A percentile compares a stretch with the other conserved stretches of the same genome.
Evolutionary conservation across 2,329 filamentous ascomycete species (phyloP).

Genomic region (Alternaria burnsii): DNA sequence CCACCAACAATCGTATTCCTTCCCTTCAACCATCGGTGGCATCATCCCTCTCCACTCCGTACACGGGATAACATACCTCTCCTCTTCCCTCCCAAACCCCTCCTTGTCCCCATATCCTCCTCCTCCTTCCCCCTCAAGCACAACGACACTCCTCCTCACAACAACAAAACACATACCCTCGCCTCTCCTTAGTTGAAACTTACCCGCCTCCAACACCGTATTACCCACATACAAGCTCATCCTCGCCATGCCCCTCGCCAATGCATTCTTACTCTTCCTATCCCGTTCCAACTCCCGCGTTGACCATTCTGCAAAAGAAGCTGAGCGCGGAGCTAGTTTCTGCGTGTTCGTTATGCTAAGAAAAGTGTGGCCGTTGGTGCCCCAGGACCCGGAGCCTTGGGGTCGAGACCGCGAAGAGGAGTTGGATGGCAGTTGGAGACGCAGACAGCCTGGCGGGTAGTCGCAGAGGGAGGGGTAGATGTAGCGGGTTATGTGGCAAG

Average conservation of each 20-base stretch:
- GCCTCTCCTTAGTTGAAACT: conserved; percentile 15
- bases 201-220: conserved; percentile 21
- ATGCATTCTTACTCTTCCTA: conserved; percentile 14
- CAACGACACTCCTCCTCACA: conserved; percentile 2
- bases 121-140: not conserved
- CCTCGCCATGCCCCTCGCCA: conserved; percentile 26
- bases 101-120: not conserved
- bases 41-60: conserved; percentile 14
- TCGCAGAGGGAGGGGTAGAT: conserved; percentile 19
- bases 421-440: conserved; percentile 15
- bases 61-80: conserved; percentile 17
- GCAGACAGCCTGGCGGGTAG: conserved; percentile 10
- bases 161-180: conserved; percentile 4
- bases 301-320: not conserved
- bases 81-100: conserved; percentile 7
- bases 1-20: conserved; percentile 22
- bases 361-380: conserved; percentile 12
- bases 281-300: conserved; percentile 2
- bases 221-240: conserved; percentile 21
- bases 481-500: conserved; percentile 30
- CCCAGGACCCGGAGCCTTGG: conserved; percentile 16
- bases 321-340: not conserved
- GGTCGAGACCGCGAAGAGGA: conserved; percentile 15
- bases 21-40: not conserved
- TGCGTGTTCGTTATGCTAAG: conserved; percentile 12